phyloP scores from a whole-genome alignment of 2,329 filamentous ascomycete species.

The Allantophomopsis cytisporea region DNA sequence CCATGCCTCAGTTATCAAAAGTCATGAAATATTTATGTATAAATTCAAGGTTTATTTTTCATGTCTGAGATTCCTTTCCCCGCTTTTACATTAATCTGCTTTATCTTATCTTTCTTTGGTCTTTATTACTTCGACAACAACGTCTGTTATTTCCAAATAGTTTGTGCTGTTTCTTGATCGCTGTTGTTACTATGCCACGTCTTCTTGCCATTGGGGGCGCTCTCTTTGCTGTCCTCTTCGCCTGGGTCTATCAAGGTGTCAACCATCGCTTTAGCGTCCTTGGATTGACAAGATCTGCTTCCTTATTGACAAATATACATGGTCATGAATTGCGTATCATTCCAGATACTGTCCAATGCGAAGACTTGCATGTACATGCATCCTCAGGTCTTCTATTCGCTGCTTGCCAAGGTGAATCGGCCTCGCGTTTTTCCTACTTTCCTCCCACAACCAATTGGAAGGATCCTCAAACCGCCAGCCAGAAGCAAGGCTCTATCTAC shows the following conservation, averaged over 20 bases:
- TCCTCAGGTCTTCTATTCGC: slow-evolving; percentile 35
- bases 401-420: slow-evolving; percentile 34
- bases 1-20: too few relatives aligned
- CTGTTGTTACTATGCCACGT: background rate
- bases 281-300: background rate
- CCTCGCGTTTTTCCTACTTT: slow-evolving; percentile 34
- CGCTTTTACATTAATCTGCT: too few relatives aligned
- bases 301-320: background rate
- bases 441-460: slow-evolving; percentile 29
- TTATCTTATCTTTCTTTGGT: too few relatives aligned
- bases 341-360: slow-evolving; percentile 38
- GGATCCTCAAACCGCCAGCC: slow-evolving; percentile 18
- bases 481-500: slow-evolving; percentile 30
- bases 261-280: background rate
- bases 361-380: slow-evolving; percentile 43
- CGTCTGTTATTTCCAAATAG: too few relatives aligned
- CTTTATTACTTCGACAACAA: too few relatives aligned
- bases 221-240: background rate
- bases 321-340: slow-evolving; percentile 25
- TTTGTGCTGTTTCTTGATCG: too few relatives aligned
- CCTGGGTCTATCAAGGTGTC: background rate
- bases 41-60: too few relatives aligned
- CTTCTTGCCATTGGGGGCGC: background rate
- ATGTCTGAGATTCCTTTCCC: too few relatives aligned
- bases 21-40: too few relatives aligned